These are phyloP conservation scores for Tremellales sp. DNA, from an alignment of 1,284 basidiomycete species.

Conservation along the genomic window DNA sequence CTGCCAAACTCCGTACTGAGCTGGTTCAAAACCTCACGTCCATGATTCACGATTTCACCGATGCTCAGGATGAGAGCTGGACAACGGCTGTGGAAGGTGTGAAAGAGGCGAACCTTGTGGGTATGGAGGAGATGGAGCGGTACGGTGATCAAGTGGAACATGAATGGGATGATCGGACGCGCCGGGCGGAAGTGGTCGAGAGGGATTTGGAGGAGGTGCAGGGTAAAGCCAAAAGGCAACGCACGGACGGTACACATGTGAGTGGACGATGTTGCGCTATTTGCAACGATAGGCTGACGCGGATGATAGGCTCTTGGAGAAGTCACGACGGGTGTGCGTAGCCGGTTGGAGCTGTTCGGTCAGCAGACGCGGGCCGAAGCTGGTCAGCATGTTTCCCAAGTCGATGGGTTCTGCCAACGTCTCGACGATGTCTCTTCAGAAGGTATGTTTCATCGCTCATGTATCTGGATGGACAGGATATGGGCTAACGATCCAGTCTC, in stretches of 20 bases:
- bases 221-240: slow-evolving; percentile 12
- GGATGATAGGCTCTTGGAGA: slow-evolving; percentile 25
- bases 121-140: slow-evolving; percentile 48
- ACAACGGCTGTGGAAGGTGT: slow-evolving; percentile 58
- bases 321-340: slow-evolving; percentile 20
- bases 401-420: slow-evolving; percentile 24
- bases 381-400: slow-evolving; percentile 16
- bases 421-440: slow-evolving; percentile 16
- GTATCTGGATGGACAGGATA: neutral
- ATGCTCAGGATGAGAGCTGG: slow-evolving; percentile 65
- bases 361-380: slow-evolving; percentile 19
- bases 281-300: slow-evolving; percentile 1
- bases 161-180: slow-evolving; percentile 5
- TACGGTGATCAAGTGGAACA: slow-evolving; percentile 6
- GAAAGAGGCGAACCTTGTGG: slow-evolving; percentile 57
- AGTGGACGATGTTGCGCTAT: slow-evolving; percentile 4
- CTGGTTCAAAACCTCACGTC: slow-evolving; percentile 66
- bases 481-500: neutral
- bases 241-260: slow-evolving; percentile 18
- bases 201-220: slow-evolving; percentile 11
- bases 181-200: slow-evolving; percentile 4
- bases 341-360: slow-evolving; percentile 24
- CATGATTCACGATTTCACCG: slow-evolving; percentile 65
- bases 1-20: slow-evolving; percentile 64
- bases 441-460: slow-evolving; percentile 17